These are phyloP conservation scores for Serendipita sp. DNA, from an alignment of 768 basidiomycete species.

Conservation along the genomic window DNA sequence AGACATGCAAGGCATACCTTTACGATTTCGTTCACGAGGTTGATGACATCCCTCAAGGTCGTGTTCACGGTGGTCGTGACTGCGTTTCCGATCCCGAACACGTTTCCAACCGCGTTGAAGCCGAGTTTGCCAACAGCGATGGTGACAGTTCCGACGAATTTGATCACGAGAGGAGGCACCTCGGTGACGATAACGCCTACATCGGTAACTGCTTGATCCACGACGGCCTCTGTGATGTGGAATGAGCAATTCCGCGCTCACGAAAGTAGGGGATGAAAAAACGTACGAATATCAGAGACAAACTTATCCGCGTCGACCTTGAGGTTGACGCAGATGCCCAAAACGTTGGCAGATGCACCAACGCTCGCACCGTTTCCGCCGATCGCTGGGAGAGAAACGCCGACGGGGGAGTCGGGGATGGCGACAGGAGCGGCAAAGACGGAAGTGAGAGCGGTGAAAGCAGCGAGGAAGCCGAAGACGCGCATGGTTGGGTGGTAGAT, in stretches of 20 bases:
- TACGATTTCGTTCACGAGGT: not conserved
- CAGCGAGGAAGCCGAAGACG: not conserved
- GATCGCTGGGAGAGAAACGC: not conserved
- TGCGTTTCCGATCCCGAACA: not conserved
- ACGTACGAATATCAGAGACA: not conserved
- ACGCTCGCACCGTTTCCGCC: not conserved
- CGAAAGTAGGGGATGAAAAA: not conserved
- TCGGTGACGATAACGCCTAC: not conserved
- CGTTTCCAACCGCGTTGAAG: not conserved
- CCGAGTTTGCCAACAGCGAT: not conserved
- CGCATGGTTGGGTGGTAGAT: not conserved
- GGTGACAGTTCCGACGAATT: not conserved
- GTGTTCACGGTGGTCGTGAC: not conserved
- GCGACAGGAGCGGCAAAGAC: not conserved
- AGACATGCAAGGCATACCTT: not conserved
- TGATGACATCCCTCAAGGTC: not conserved
- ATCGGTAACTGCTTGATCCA: not conserved
- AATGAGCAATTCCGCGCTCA: not conserved
- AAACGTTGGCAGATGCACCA: not conserved
- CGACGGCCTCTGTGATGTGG: not conserved
- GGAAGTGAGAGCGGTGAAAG: not conserved
- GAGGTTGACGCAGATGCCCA: not conserved
- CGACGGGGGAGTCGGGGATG: not conserved
- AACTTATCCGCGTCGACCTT: not conserved
- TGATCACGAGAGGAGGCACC: not conserved